These are phyloP conservation scores for Hysterangium stoloniferum DNA, from an alignment of 768 basidiomycete species.

Conservation along the genomic window DNA sequence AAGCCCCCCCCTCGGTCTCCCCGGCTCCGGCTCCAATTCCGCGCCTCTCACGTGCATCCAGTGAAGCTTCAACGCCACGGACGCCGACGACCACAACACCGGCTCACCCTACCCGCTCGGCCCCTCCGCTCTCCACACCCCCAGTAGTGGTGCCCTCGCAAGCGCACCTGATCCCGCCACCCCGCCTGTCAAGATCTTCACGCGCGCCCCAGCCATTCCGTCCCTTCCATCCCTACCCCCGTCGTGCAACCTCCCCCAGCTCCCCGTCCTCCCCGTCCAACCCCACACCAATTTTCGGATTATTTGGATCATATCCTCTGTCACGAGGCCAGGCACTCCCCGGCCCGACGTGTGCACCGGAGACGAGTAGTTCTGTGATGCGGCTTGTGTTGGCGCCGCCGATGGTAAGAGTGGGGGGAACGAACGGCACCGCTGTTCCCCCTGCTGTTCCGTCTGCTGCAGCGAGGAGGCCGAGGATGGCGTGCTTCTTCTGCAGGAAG, in stretches of 20 bases:
- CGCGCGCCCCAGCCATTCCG: background rate
- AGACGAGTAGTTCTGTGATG: constrained; percentile 3
- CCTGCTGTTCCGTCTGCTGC: background rate
- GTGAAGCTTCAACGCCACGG: background rate
- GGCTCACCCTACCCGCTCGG: background rate
- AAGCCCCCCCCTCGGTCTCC: no score
- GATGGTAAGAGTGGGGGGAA: background rate
- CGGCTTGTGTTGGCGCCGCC: constrained; percentile 8
- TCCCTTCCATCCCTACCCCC: constrained; percentile 2
- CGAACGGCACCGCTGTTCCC: background rate
- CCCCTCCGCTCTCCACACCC: background rate
- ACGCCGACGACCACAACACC: background rate
- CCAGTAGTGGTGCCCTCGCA: constrained; percentile 2
- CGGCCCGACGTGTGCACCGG: constrained; percentile 8
- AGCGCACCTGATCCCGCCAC: background rate
- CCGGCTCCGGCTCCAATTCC: background rate
- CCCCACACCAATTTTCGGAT: constrained; percentile 1
- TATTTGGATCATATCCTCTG: constrained; percentile 10
- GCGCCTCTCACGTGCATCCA: background rate
- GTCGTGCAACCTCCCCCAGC: background rate
- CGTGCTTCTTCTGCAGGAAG: constrained; percentile 59
- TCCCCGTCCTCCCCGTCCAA: background rate
- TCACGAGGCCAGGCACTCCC: constrained; percentile 7
- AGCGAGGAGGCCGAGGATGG: constrained; percentile 36
- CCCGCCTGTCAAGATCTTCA: background rate